Evolutionary conservation across 169 alveolate species (phyloP).

Genomic region (Cryptosporidium andersoni): DNA sequence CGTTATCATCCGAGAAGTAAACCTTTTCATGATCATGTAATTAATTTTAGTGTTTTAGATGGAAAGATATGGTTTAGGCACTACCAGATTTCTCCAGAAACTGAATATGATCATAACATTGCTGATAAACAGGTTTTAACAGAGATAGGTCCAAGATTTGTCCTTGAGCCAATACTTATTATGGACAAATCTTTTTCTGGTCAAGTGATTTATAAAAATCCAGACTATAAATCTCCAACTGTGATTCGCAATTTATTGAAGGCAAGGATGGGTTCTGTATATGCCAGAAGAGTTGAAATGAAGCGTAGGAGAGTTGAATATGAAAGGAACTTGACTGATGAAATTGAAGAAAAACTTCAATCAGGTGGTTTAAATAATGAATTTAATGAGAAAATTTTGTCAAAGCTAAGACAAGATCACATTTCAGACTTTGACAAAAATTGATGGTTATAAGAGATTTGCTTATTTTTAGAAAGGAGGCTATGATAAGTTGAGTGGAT

Average conservation of each 20-base stretch:
- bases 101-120: constrained; percentile 78
- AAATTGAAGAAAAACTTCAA: no score
- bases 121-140: constrained; percentile 84
- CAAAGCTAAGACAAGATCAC: no score
- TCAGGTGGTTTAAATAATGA: no score
- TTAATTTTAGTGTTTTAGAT: constrained; percentile 86
- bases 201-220: constrained; percentile 81
- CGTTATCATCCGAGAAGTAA: constrained; percentile 94
- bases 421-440: no score
- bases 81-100: constrained; percentile 86
- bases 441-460: no score
- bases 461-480: no score
- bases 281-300: constrained; percentile 19
- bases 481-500: no score
- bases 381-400: no score
- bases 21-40: constrained; percentile 95
- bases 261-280: constrained; percentile 23
- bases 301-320: constrained; percentile 34
- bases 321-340: no score
- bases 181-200: constrained; percentile 88
- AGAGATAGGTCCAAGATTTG: constrained; percentile 94
- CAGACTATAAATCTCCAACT: constrained; percentile 80
- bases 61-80: constrained; percentile 91
- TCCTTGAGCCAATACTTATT: constrained; percentile 88
- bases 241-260: constrained; percentile 73